Evolutionary conservation across 306 rosid genomes (phyloP).

Genomic region (Cucumis cinereus): DNA sequence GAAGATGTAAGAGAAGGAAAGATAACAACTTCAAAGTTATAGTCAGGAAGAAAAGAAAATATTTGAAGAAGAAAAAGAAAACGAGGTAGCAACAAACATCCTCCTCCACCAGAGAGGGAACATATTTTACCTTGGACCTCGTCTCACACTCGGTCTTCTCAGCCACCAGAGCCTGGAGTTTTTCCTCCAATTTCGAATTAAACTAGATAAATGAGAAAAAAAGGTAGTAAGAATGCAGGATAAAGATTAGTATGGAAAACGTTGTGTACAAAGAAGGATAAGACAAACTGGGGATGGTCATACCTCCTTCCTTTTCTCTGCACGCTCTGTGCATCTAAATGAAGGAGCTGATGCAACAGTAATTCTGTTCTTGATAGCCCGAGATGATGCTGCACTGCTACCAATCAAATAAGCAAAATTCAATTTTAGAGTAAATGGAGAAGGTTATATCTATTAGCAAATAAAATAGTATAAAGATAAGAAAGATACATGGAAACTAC

Average conservation of each 20-base stretch:
- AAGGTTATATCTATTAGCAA: not conserved
- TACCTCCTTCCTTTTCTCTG: conserved; percentile 94
- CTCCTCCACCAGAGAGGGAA: not conserved
- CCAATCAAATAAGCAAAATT: conserved; percentile 34
- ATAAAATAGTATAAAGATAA: conserved; percentile 16
- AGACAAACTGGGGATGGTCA: conserved; percentile 7
- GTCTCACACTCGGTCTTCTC: conserved; percentile 80
- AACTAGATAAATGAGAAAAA: conserved; percentile 34
- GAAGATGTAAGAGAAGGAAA: not conserved
- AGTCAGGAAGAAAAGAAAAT: not conserved
- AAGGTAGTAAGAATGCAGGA: not conserved
- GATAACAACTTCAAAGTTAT: not conserved
- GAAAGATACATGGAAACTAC: conserved; percentile 74
- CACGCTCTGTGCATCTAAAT: conserved; percentile 68
- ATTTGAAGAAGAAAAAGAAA: not conserved
- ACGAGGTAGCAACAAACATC: not conserved
- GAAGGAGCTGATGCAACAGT: conserved; percentile 67
- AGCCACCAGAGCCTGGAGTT: conserved; percentile 78
- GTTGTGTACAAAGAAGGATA: not conserved
- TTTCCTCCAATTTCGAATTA: conserved; percentile 78
- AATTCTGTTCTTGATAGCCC: conserved; percentile 34
- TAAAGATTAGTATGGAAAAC: not conserved
- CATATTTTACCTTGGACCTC: conserved; percentile 65
- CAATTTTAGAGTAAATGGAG: conserved; percentile 9
- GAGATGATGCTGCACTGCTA: conserved; percentile 41